Evolutionary conservation across 495 filamentous ascomycete genomes (phyloP).

Genomic region (Parachaetomium inaequale): DNA sequence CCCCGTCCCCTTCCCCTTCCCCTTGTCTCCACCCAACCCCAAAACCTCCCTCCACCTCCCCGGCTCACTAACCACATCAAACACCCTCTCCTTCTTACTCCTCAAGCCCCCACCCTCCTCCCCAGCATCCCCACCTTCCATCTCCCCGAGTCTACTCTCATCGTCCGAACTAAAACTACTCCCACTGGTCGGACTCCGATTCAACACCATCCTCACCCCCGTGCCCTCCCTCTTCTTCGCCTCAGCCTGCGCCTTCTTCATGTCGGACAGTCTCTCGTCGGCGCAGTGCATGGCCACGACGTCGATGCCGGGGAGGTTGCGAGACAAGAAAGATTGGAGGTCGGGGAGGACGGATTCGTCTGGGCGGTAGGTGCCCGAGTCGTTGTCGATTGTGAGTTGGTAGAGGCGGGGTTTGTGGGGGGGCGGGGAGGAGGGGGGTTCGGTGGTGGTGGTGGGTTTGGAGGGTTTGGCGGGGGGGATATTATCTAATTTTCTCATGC

Average conservation of each 20-base stretch:
- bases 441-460: conserved; percentile 21
- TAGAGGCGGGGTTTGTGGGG: conserved; percentile 55
- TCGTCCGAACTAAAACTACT: conserved; percentile 68
- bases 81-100: conserved; percentile 45
- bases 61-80: conserved; percentile 43
- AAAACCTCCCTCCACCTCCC: conserved; percentile 30
- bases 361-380: conserved; percentile 88
- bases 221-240: conserved; percentile 60
- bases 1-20: conserved; percentile 1
- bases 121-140: conserved; percentile 28
- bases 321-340: conserved; percentile 63
- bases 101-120: conserved; percentile 18
- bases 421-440: conserved; percentile 24
- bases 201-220: conserved; percentile 55
- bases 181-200: conserved; percentile 41
- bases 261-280: conserved; percentile 56
- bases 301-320: conserved; percentile 69
- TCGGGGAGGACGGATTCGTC: conserved; percentile 68
- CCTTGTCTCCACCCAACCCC: background rate
- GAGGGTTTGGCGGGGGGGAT: conserved; percentile 38
- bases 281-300: conserved; percentile 70
- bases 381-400: conserved; percentile 90
- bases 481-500: conserved; percentile 34
- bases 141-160: conserved; percentile 65
- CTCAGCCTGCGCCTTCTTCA: conserved; percentile 47